Evolutionary conservation across 1,284 basidiomycete species (phyloP).

Genomic region (Jaminaea rosea): DNA sequence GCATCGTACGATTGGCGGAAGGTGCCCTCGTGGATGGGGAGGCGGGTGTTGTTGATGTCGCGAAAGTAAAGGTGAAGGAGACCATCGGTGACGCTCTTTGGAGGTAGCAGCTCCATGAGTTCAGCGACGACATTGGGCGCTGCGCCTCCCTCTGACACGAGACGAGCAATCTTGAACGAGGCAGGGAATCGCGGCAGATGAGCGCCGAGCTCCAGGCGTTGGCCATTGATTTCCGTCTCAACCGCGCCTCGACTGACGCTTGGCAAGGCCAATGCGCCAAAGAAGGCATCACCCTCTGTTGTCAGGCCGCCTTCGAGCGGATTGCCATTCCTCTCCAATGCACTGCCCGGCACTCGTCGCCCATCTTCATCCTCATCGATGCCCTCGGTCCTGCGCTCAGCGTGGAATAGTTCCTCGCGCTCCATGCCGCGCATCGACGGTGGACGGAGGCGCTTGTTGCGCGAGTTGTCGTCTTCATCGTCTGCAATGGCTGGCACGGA

Average conservation of each 20-base stretch:
- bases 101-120: slow-evolving; percentile 35
- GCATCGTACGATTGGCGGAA: slow-evolving; percentile 73
- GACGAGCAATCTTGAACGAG: slow-evolving; percentile 31
- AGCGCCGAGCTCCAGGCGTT: slow-evolving; percentile 36
- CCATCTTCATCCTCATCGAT: slow-evolving; percentile 1
- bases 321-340: not conserved
- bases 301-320: slow-evolving; percentile 37
- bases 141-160: slow-evolving; percentile 42
- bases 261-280: slow-evolving; percentile 38
- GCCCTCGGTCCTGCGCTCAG: slow-evolving; percentile 3
- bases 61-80: slow-evolving; percentile 39
- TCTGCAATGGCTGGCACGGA: too few relatives aligned
- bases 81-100: slow-evolving; percentile 23
- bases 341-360: not conserved
- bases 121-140: slow-evolving; percentile 29
- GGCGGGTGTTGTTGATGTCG: slow-evolving; percentile 77
- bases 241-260: slow-evolving; percentile 36
- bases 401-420: slow-evolving; percentile 27
- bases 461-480: slow-evolving; percentile 14
- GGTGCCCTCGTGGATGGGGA: slow-evolving; percentile 77
- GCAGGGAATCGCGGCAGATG: slow-evolving; percentile 38
- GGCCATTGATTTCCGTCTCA: slow-evolving; percentile 37
- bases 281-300: slow-evolving; percentile 38
- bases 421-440: slow-evolving; percentile 28
- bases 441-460: slow-evolving; percentile 9